Base-by-base conservation (phyloP, 192 early-diverging fungal genomes). In the Coemansia sp. region DNA sequence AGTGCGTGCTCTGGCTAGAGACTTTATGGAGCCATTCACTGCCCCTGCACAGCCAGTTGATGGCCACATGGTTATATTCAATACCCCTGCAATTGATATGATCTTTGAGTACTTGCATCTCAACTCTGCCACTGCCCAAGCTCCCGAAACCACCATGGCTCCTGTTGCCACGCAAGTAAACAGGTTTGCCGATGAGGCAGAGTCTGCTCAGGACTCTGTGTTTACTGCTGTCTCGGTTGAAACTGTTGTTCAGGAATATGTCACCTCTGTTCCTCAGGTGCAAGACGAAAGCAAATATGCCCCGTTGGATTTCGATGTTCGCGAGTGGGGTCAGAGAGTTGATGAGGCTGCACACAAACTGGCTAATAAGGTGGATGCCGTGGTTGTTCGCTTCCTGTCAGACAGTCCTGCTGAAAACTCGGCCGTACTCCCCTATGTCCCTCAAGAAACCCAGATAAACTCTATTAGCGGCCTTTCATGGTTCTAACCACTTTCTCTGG, bases 41-140 rank as follows among this genome's bases (percentile, higher is more conserved):
- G 18, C 23, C 9, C 48, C 29, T 29, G n/a, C 23, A 9, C 3
- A n/a, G 18, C 28, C 3, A 19, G 32, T 17, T 24, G 28, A 10
- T n/a, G 48, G 55, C 46, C 55, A 55, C 19, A 42, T 58, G 23
- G 32, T 52, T 0, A 11, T 48, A 9, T 46, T 52, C 9, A 39
- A 45, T 18, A 74, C 71, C 0, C 71, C 71, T 0, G 52, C 59
- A 1, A 42, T 64, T 29, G 71, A 74, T 23, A 46, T 67, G 64
- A 27, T 74, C 9, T 67, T 66, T 54, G 58, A 55, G 46, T 73
- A 63, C 59, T 53, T 73, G 32, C 20, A 24, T 23, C 25, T 9
- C 26, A 28, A 53, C 9, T 39, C 40, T 29, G 28, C 29, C 25
- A 18, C 23, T 18, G 26, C 22, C 5, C n/a, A n/a, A n/a, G 20